Percentiles rank a stretch among this genome's conserved stretches.
Conservation (phyloP, 164 flowering plant species). For the Magnolia changhungtana region DNA sequence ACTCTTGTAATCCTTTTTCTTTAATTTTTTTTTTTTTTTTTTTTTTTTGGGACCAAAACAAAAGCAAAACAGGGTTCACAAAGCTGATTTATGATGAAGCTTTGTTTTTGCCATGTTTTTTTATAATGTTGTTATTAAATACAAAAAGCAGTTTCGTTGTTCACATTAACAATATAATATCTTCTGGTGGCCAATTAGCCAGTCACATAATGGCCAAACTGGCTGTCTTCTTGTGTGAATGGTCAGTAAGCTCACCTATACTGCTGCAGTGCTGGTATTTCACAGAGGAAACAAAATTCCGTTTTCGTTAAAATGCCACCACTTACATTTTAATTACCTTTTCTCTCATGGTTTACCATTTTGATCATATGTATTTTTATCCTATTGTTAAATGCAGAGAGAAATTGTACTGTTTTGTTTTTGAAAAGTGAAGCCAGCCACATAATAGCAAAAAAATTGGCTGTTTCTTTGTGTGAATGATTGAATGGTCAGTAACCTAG, state of each 20-base stretch:
- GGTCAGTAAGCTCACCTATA: slow-evolving; percentile 55
- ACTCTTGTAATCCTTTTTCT: no score
- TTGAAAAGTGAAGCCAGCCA: neutral
- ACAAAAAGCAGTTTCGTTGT: no score
- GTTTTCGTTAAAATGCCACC: slow-evolving; percentile 14
- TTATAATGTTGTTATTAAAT: no score
- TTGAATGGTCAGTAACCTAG: slow-evolving; percentile 3
- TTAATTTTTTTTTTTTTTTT: no score
- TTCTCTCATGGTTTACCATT: no score
- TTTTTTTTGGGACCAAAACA: no score
- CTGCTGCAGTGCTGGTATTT: neutral
- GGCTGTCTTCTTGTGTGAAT: slow-evolving; percentile 27
- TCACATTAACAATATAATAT: no score
- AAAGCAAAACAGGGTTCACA: no score
- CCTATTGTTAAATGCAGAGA: no score
- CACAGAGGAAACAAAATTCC: slow-evolving; percentile 14
- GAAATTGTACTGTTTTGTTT: neutral
- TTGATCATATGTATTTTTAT: no score
- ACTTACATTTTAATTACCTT: slow-evolving; percentile 3
- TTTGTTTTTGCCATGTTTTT: no score
- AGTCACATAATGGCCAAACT: slow-evolving; percentile 22
- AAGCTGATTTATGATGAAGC: no score
- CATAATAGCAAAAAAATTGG: neutral
- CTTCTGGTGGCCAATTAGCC: slow-evolving; percentile 46
- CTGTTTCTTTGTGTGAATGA: slow-evolving; percentile 7